Base-by-base conservation (phyloP, 345 rosid species). In the Populus euphratica region DNA sequence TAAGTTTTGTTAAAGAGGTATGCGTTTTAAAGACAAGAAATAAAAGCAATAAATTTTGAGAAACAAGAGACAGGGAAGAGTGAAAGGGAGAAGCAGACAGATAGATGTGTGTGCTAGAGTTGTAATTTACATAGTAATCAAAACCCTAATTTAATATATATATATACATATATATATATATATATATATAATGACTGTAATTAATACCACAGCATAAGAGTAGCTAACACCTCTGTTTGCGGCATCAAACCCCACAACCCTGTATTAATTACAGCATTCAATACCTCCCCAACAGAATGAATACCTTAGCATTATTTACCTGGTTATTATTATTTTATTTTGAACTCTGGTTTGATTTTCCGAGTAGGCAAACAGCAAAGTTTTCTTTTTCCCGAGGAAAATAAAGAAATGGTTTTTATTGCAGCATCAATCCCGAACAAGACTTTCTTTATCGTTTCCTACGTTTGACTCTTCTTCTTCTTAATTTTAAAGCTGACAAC, bases 231-330 rank as follows among this genome's bases (percentile, higher is more conserved):
- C 66, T 52, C 54, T 44, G 33, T n/a, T 25, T 54, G 33, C 41
- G 3, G 70, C 50, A 33, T 73, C 66, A 63, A 73, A 33, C 50
- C 66, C 73, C 64, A 23, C 41, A 27, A 16, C 18, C 44, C 76
- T 76, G 5, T 75, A 73, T 85, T 83, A 72, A 88, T 78, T 80
- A 79, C 49, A 41, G 83, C 86, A 87, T 86, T 86, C 18, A 87
- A 77, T 85, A 78, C 81, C 89, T 78, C 31, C 72, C 83, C 78
- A 76, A 70, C 83, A 75, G 81, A 76, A 75, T 52, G 6, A 52
- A 52, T 52, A 79, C 76, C 69, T 52, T 70, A 29, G 43, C 82
- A 77, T 75, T 2, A 25, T 59, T 74, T 18, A 75, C 39, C 43
- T 35, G 67, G 47, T 54, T 39, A 67, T 44, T 21, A 17, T 33